Percentiles rank a stretch among this genome's conserved stretches.
Conservation (phyloP, 495 filamentous ascomycete genomes). For the Neurospora sp. region DNA sequence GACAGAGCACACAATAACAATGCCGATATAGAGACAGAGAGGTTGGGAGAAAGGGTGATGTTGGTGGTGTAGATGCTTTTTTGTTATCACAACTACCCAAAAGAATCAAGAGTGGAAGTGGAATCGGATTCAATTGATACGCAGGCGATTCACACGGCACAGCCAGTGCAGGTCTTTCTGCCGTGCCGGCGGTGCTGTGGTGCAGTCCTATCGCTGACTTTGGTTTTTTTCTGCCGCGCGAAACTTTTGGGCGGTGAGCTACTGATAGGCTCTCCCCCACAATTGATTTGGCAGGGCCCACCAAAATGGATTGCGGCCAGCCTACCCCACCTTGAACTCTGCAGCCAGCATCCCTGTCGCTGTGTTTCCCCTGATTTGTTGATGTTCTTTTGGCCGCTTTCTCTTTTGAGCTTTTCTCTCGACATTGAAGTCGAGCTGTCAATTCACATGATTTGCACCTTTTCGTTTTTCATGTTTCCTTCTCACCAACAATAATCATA, state of each 20-base stretch:
- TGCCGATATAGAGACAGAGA: neutral
- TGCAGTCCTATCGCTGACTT: neutral
- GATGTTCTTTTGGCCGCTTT: neutral
- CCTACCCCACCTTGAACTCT: neutral
- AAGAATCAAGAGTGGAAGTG: neutral
- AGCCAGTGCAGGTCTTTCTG: neutral
- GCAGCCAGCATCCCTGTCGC: neutral
- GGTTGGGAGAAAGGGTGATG: neutral
- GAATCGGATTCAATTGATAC: neutral
- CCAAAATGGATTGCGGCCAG: neutral
- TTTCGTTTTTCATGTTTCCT: neutral
- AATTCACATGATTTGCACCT: neutral
- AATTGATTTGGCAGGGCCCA: slow-evolving; percentile 1
- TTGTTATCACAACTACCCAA: neutral
- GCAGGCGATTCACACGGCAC: neutral
- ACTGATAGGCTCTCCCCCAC: slow-evolving; percentile 1
- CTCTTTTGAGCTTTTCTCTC: neutral
- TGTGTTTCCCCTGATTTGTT: neutral
- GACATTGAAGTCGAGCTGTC: neutral
- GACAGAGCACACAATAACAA: neutral
- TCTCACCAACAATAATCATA: neutral
- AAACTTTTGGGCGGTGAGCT: slow-evolving; percentile 8
- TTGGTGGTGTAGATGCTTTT: neutral
- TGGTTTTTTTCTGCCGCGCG: slow-evolving; percentile 8
- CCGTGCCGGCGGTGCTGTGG: neutral